Percentiles rank a stretch among this genome's conserved stretches.
These are phyloP conservation scores for Tetragonia tetragonoides DNA, from an alignment of 148 eudicot species.

Conservation along the genomic window DNA sequence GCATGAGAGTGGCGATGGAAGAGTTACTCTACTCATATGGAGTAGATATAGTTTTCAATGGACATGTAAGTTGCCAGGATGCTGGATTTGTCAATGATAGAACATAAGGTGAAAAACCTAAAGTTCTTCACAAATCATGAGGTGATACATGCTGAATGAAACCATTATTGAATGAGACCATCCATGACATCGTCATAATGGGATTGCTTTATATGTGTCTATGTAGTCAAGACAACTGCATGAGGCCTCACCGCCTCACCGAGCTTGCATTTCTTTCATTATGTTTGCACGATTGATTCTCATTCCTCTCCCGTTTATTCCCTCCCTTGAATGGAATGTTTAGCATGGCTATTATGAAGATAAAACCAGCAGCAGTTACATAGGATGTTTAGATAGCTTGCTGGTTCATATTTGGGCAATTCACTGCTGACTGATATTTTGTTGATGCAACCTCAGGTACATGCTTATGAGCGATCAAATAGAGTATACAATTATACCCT, in stretches of 20 bases:
- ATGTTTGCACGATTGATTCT: neutral
- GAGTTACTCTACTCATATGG: conserved; percentile 67
- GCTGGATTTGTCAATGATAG: neutral
- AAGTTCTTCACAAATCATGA: neutral
- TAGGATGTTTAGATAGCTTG: no score
- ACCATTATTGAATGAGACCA: neutral
- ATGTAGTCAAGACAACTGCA: neutral
- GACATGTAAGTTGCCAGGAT: conserved; percentile 65
- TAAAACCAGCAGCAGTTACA: no score
- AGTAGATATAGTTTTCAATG: conserved; percentile 82
- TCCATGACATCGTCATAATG: no score
- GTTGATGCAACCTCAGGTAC: conserved; percentile 55
- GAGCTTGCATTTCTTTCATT: neutral
- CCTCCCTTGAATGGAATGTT: no score
- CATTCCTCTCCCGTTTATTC: neutral
- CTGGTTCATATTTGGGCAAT: neutral
- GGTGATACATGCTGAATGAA: neutral
- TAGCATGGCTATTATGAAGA: no score
- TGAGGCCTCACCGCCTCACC: neutral
- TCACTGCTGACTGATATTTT: neutral
- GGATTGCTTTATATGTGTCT: no score
- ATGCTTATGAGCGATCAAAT: conserved; percentile 94
- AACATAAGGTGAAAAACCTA: neutral
- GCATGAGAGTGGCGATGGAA: conserved; percentile 97
- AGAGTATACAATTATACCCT: conserved; percentile 82